These are phyloP conservation scores for Malus hybrid DNA, from an alignment of 331 rosid species.

Conservation along the genomic window DNA sequence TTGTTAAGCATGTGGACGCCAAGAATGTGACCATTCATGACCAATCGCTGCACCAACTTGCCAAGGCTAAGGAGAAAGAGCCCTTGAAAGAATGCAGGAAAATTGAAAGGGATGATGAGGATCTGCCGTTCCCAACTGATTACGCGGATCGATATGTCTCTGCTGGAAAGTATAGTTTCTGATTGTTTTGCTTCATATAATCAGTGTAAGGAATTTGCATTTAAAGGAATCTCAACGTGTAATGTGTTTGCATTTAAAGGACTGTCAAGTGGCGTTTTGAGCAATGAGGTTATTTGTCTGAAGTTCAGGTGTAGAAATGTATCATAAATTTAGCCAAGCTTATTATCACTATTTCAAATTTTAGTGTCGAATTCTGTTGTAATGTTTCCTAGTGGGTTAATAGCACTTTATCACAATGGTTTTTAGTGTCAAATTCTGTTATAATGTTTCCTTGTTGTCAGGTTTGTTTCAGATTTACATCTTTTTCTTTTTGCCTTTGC, in stretches of 20 bases:
- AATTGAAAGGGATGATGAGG: slow-evolving; percentile 78
- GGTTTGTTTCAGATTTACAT: too few species aligned
- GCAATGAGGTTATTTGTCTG: neutral
- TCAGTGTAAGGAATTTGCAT: neutral
- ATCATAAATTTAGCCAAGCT: neutral
- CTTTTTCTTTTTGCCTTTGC: too few species aligned
- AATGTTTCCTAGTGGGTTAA: too few species aligned
- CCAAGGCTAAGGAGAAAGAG: slow-evolving; percentile 85
- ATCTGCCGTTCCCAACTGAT: slow-evolving; percentile 74
- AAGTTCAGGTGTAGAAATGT: neutral
- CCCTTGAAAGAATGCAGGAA: slow-evolving; percentile 80
- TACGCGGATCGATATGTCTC: slow-evolving; percentile 85
- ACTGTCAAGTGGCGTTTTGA: neutral
- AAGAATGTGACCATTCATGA: slow-evolving; percentile 78
- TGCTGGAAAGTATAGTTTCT: slow-evolving; percentile 62
- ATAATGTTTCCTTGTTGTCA: too few species aligned
- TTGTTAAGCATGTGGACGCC: slow-evolving; percentile 85
- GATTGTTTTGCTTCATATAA: neutral
- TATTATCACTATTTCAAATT: neutral
- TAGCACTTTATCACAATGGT: too few species aligned
- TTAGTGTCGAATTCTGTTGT: neutral
- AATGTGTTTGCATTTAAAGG: too few species aligned
- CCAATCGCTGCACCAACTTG: slow-evolving; percentile 13
- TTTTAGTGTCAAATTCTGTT: too few species aligned
- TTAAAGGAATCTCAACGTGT: neutral